Percentiles rank a stretch among this genome's conserved stretches.
These are phyloP conservation scores for Salix suchowensis DNA, from an alignment of 345 rosid species.

Conservation along the genomic window DNA sequence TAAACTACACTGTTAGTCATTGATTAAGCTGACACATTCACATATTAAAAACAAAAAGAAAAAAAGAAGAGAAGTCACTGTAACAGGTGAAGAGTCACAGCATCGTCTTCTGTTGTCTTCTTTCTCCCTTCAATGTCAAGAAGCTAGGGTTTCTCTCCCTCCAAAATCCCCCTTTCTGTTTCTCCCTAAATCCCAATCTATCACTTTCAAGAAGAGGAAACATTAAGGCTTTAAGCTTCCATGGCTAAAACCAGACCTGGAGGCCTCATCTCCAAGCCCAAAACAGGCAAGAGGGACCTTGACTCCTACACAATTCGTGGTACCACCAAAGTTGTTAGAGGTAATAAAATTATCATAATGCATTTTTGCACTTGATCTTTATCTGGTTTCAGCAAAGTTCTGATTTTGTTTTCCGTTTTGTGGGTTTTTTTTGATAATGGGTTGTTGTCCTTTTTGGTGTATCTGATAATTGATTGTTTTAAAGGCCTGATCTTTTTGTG, in stretches of 20 bases:
- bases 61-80: background rate
- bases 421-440: constrained; percentile 1
- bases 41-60: background rate
- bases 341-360: constrained; percentile 21
- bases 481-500: constrained; percentile 1
- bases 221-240: constrained; percentile 13
- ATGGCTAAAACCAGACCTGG: constrained; percentile 90
- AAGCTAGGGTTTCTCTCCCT: constrained; percentile 20
- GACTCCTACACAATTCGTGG: constrained; percentile 62
- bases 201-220: background rate
- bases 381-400: background rate
- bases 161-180: background rate
- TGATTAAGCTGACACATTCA: background rate
- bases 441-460: constrained; percentile 1
- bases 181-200: constrained; percentile 1
- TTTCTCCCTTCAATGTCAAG: constrained; percentile 5
- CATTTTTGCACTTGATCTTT: background rate
- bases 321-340: constrained; percentile 61
- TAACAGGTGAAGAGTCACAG: constrained; percentile 13
- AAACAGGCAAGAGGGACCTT: constrained; percentile 45
- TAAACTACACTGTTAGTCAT: background rate
- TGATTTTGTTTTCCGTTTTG: background rate
- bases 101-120: background rate
- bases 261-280: constrained; percentile 44
- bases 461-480: background rate